A percentile compares a stretch with the other conserved stretches of the same genome.
phyloP scores from a whole-genome alignment of 1,139 yeast species.

The Taphrina betulina region DNA sequence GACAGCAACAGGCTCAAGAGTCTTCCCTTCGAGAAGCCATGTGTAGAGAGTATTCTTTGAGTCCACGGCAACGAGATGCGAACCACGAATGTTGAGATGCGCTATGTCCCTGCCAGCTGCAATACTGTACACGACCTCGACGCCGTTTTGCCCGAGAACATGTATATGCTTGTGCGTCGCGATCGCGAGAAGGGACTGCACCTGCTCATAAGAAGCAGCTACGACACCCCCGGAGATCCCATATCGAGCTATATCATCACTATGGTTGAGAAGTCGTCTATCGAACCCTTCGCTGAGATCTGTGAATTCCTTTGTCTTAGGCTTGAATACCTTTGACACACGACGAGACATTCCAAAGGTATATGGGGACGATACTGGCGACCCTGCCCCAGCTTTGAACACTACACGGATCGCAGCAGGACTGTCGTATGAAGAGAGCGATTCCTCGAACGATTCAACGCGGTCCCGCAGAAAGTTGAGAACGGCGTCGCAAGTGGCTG shows the following conservation, averaged over 20 bases:
- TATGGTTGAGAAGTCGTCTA: not conserved
- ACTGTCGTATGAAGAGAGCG: no score
- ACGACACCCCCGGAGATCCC: slow-evolving; percentile 62
- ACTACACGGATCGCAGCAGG: no score
- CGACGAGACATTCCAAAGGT: slow-evolving; percentile 7
- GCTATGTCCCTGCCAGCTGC: slow-evolving; percentile 55
- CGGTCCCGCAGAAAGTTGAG: no score
- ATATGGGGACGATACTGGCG: no score
- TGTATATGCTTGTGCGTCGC: slow-evolving; percentile 69
- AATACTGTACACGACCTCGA: slow-evolving; percentile 61
- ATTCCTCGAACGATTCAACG: no score
- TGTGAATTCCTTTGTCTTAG: slow-evolving; percentile 11
- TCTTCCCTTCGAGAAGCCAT: slow-evolving; percentile 64
- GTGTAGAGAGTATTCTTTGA: slow-evolving; percentile 58
- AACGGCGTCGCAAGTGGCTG: no score
- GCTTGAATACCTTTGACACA: slow-evolving; percentile 9
- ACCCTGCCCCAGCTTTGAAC: no score
- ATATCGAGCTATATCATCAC: slow-evolving; percentile 49
- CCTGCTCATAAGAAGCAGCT: slow-evolving; percentile 78
- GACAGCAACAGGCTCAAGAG: slow-evolving; percentile 38
- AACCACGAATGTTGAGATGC: slow-evolving; percentile 66
- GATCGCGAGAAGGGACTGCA: slow-evolving; percentile 79
- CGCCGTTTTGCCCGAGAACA: slow-evolving; percentile 81
- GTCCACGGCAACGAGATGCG: slow-evolving; percentile 73
- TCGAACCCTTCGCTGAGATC: slow-evolving; percentile 16